phyloP scores from a whole-genome alignment of 2,329 filamentous ascomycete species.

The Neofusicoccum cordaticola region DNA sequence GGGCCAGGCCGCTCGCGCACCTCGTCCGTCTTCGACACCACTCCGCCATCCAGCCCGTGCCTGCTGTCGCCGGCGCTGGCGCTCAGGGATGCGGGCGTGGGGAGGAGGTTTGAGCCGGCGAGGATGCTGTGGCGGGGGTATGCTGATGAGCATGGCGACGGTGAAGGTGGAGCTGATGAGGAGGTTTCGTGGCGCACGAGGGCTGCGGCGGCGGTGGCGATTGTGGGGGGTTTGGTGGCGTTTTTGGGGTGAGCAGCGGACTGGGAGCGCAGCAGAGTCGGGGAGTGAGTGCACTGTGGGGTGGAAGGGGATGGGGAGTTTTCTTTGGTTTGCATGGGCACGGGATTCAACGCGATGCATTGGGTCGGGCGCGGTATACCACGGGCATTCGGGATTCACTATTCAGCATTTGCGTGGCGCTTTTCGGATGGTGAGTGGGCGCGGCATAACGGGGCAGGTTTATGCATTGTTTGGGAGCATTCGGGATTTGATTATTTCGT shows the following conservation, averaged over 20 bases:
- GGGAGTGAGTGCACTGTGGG: not conserved
- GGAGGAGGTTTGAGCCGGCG: not conserved
- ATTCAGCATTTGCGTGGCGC: not conserved
- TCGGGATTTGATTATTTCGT: no score
- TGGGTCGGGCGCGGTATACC: not conserved
- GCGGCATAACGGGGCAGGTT: no score
- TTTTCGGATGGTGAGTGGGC: not conserved
- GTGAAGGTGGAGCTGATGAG: no score
- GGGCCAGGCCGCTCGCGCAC: not conserved
- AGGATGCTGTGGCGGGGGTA: not conserved
- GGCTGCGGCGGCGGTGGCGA: not conserved
- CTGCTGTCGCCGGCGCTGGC: not conserved
- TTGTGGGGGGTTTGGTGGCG: not conserved
- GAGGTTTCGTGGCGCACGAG: not conserved
- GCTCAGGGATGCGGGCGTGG: not conserved
- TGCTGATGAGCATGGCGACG: not conserved
- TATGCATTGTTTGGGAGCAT: no score
- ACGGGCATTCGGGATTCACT: not conserved
- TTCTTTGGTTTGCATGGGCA: not conserved
- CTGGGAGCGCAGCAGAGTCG: no score
- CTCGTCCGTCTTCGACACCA: not conserved
- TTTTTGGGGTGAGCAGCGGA: no score
- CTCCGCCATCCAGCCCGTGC: not conserved
- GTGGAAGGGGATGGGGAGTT: not conserved
- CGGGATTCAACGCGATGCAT: not conserved